These are phyloP conservation scores for Mariannaea elegans DNA, from an alignment of 2,329 filamentous ascomycete species.

Conservation along the genomic window DNA sequence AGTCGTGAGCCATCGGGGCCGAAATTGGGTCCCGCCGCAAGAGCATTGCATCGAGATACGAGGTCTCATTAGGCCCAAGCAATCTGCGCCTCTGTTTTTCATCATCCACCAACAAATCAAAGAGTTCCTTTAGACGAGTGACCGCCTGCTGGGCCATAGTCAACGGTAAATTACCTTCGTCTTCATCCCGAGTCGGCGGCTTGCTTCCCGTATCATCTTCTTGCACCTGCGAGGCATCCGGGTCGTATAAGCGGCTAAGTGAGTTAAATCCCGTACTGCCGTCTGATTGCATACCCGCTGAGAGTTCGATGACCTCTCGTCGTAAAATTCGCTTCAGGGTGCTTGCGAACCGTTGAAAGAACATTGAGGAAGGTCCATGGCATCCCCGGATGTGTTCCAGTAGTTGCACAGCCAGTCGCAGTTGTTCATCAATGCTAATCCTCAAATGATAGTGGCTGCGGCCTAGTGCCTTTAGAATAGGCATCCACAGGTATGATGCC, in stretches of 20 bases:
- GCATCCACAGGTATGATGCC: constrained; percentile 45
- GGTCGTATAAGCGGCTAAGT: constrained; percentile 29
- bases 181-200: neutral
- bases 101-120: constrained; percentile 35
- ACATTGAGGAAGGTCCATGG: constrained; percentile 32
- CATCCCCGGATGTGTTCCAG: constrained; percentile 41
- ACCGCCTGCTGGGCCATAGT: constrained; percentile 32
- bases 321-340: constrained; percentile 40
- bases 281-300: constrained; percentile 24
- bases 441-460: constrained; percentile 41
- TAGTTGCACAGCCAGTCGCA: constrained; percentile 41
- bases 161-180: constrained; percentile 15
- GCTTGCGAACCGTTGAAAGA: constrained; percentile 37
- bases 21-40: constrained; percentile 45
- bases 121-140: constrained; percentile 39
- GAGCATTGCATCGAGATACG: constrained; percentile 45
- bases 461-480: constrained; percentile 46
- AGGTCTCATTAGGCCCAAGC: constrained; percentile 33
- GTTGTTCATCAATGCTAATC: constrained; percentile 42
- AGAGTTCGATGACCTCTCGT: constrained; percentile 37
- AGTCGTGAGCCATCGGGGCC: constrained; percentile 59
- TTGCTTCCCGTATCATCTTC: constrained; percentile 9
- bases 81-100: constrained; percentile 35
- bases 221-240: constrained; percentile 20
- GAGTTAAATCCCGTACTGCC: constrained; percentile 17